Evolutionary conservation across 305 asterid genomes (phyloP), one percentile per base, ranked within the genome.

Genomic region (Fraxinus albicans): DNA sequence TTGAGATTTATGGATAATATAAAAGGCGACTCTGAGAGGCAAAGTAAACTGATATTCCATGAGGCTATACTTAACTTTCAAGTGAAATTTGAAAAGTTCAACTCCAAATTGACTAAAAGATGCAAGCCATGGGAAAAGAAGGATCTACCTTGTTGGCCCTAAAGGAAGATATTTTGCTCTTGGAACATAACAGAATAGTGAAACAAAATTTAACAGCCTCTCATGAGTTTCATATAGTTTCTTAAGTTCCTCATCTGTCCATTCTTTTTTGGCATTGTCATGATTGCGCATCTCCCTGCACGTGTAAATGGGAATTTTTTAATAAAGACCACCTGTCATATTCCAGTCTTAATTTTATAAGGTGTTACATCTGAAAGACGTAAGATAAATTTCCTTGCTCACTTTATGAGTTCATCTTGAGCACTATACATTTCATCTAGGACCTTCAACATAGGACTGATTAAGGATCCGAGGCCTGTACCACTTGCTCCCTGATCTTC

Each of bases 401-500:
- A 96, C 99, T 92, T 96, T 87, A 93, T 95, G 77, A 96, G 91
- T 85, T 96, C 99, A 92, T 96, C 99, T 87, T 96, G 99, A 79
- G 92, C 97, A 80, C 92, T 83, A 81, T 96, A 95, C 98, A 96
- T 95, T 88, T 93, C 99, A 85, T 96, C 99, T 42, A 96, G 98
- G 89, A 95, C 97, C 90, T 92, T 93, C 87, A 96, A 80, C 98
- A 95, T 96, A 35, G 99, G 98, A 86, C 93, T 92, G 86, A 96
- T 91, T 87, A 96, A 92, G 76, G 98, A 95, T 84, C 99, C 99
- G 82, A 96, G 95, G 83, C 99, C 99, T 29, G 98, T 95, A 79
- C 99, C 98, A 85, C 98, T 96, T 76, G 98, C 98, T 85, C 99
- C 99, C 90, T 96, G 99, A 87, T 96, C 98, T 92, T 96, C 99